Conservation (phyloP, 2,329 filamentous ascomycete species). For the Penicillium fuscoglaucum region DNA sequence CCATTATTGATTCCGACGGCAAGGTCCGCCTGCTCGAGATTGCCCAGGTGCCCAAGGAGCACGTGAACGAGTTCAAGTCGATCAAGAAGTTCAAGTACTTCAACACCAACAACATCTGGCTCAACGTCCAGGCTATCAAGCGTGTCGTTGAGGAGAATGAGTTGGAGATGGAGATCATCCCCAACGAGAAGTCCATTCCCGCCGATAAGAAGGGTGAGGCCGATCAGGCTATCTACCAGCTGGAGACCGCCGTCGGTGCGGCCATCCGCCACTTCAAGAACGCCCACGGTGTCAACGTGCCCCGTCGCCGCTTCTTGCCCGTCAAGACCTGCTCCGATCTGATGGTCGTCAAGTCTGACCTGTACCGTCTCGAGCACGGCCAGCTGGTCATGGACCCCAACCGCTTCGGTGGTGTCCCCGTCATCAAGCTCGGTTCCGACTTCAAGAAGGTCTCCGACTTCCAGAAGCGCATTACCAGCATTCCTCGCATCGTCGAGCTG, state of each 20-base stretch:
- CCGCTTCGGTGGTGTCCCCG: conserved; percentile 91
- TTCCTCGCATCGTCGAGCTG: conserved; percentile 53
- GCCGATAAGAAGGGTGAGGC: conserved; percentile 99
- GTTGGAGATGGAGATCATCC: conserved; percentile 99
- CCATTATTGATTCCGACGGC: conserved; percentile 99
- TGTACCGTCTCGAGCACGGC: conserved; percentile 98
- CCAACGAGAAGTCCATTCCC: conserved; percentile 97
- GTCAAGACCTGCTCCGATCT: conserved; percentile 99
- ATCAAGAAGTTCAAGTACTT: conserved; percentile 99
- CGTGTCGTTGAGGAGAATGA: conserved; percentile 98
- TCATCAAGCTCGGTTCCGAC: conserved; percentile 98
- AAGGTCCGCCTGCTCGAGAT: conserved; percentile 96
- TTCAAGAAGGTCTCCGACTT: conserved; percentile 98
- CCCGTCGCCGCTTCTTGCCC: conserved; percentile 94
- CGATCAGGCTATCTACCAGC: conserved; percentile 94
- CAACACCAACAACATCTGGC: conserved; percentile 99
- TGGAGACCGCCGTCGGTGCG: conserved; percentile 97
- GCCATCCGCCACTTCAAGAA: conserved; percentile 99
- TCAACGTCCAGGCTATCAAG: conserved; percentile 97
- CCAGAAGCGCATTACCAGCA: conserved; percentile 53
- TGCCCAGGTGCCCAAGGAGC: conserved; percentile 98
- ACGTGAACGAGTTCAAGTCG: conserved; percentile 99
- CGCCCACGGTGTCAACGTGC: conserved; percentile 98
- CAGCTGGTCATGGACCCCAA: conserved; percentile 95
- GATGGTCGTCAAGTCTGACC: conserved; percentile 99